Conservation (phyloP, 495 filamentous ascomycete species). For the Xanthoparmelia taractica region DNA sequence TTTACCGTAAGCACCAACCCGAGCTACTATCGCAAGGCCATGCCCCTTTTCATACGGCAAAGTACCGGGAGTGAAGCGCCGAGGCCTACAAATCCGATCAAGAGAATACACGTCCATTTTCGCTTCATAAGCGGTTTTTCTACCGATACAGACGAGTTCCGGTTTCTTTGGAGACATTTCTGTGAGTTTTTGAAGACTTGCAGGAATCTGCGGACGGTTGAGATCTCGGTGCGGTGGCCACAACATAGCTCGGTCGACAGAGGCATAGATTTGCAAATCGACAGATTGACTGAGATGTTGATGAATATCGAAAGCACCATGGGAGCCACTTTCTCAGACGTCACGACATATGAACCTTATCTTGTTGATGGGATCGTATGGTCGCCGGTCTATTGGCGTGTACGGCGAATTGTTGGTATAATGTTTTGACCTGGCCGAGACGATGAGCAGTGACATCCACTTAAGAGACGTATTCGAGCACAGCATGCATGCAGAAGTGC, state of each 20-base stretch:
- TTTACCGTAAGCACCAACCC: not conserved
- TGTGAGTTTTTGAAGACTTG: not conserved
- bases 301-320: not conserved
- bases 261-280: not conserved
- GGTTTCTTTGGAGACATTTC: not conserved
- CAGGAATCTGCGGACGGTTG: not conserved
- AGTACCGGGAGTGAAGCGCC: not conserved
- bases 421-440: not conserved
- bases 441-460: not conserved
- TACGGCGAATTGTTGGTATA: not conserved
- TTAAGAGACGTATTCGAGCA: not conserved
- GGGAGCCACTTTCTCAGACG: not conserved
- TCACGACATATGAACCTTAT: not conserved
- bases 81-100: constrained; percentile 1
- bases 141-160: not conserved
- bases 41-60: constrained; percentile 3
- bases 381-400: not conserved
- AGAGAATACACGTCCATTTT: not conserved
- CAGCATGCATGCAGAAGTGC: not conserved
- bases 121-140: not conserved
- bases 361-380: not conserved
- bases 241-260: not conserved
- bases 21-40: not conserved
- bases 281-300: not conserved
- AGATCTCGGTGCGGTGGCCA: not conserved